phyloP scores from a whole-genome alignment of 176 grass and related monocot genomes.

The Dendrocalamus sinicus region DNA sequence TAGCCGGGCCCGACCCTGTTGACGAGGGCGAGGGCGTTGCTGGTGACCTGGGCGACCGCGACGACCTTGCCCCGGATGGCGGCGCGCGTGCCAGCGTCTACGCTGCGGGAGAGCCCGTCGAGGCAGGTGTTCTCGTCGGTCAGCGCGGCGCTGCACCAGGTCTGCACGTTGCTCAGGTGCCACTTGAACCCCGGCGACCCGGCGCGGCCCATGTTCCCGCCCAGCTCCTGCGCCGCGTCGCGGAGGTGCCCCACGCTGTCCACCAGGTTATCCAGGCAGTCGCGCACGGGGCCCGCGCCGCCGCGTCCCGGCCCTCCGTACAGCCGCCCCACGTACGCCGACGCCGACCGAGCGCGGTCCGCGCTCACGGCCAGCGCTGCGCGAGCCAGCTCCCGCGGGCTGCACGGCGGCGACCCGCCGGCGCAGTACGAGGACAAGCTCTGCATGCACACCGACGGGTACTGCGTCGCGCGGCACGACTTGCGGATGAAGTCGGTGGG shows the following conservation, averaged over 20 bases:
- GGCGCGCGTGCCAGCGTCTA: constrained; percentile 55
- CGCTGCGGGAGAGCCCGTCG: constrained; percentile 63
- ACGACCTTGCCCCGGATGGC: constrained; percentile 80
- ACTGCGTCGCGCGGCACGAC: constrained; percentile 82
- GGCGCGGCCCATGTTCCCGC: constrained; percentile 45
- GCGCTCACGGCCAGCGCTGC: constrained; percentile 76
- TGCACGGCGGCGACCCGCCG: constrained; percentile 54
- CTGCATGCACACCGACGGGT: constrained; percentile 77
- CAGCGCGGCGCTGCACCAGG: constrained; percentile 91
- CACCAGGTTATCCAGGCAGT: constrained; percentile 91
- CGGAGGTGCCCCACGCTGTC: constrained; percentile 85
- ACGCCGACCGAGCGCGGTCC: constrained; percentile 72
- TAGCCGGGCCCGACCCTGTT: constrained; percentile 54
- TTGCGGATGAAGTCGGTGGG: constrained; percentile 67
- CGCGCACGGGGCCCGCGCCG: constrained; percentile 50
- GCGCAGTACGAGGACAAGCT: constrained; percentile 69
- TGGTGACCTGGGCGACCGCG: constrained; percentile 86
- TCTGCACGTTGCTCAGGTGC: constrained; percentile 94
- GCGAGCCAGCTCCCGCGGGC: constrained; percentile 75
- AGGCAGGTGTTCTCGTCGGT: constrained; percentile 98
- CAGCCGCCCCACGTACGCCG: constrained; percentile 59
- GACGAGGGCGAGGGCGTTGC: constrained; percentile 90
- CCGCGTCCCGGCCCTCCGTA: not conserved
- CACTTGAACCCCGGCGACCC: constrained; percentile 66
- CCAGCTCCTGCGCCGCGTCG: constrained; percentile 70